Base-by-base conservation (phyloP, 2,329 filamentous ascomycete genomes). In the Exophiala aquamarina region DNA sequence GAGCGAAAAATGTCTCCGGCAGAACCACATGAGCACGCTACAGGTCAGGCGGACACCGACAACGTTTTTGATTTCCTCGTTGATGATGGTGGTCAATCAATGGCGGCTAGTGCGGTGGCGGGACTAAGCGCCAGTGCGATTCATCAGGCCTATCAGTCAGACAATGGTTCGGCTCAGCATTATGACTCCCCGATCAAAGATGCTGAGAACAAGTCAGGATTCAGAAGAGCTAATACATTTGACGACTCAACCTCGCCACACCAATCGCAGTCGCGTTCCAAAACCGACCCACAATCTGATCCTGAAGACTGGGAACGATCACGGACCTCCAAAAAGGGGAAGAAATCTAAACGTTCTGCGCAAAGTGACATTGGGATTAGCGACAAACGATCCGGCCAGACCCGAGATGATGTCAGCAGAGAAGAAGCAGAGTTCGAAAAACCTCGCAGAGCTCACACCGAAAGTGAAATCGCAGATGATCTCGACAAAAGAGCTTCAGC, bases 401-500 rank as follows among this genome's bases (percentile, higher is more conserved):
- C 39, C 10, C 21, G 32, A 28, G 14, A 11, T 34, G 29, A 40
- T 13, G 31, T 28, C 9, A 35, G 20, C 14, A 17, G 20, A 8
- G 45, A 41, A 21, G 41, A 50, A 15, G 37, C 29, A 21, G 38
- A 41, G 11, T 41, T 45, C 13, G 36, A 44, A 9, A 36, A 39
- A 4, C 44, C 41, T 29, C 33, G 47, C n/a, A 57, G 56, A 39
- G 49, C 54, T 10, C 52, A 49, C 21, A 42, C 44, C 3, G 52
- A 51, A 14, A 50, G 52, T 41, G 57, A 54, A 8, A 26, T 39
- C 13, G 31, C 26, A 4, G 40, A 39, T 4, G 58, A 66, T 49
- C 56, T 56, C 29, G 58, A 59, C n/a, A 8, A 49, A 51, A 59
- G 36, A 32, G 61, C 57, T 41, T 59, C 59, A 4, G 46, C 55